Percentiles rank a stretch among this genome's conserved stretches.
phyloP scores from a whole-genome alignment of 352 stramenopile genomes.

The Thraustotheca clavata region DNA sequence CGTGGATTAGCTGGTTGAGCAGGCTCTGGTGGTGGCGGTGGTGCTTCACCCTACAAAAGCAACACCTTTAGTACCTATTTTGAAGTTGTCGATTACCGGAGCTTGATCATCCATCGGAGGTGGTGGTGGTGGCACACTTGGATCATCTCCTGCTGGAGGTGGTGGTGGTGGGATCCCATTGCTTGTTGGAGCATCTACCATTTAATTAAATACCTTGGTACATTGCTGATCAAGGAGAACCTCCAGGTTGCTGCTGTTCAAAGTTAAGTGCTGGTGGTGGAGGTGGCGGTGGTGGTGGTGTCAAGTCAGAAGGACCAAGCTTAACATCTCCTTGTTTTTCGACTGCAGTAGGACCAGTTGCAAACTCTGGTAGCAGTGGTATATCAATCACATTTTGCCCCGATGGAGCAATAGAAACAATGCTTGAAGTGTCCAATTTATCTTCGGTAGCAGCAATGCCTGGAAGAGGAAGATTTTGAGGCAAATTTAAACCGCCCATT shows the following conservation, averaged over 20 bases:
- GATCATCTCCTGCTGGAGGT: constrained; percentile 30
- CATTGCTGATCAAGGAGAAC: background rate
- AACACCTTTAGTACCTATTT: constrained; percentile 19
- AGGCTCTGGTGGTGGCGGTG: constrained; percentile 37
- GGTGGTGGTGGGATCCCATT: constrained; percentile 3
- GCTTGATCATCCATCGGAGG: constrained; percentile 20
- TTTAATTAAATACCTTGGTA: no score
- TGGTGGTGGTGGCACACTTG: constrained; percentile 14
- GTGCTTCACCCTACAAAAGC: constrained; percentile 32
- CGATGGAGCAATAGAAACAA: constrained; percentile 66
- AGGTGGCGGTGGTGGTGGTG: constrained; percentile 36
- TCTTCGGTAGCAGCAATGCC: constrained; percentile 31
- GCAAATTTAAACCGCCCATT: background rate
- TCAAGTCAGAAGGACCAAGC: constrained; percentile 56
- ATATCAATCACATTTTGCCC: constrained; percentile 65
- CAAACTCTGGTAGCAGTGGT: constrained; percentile 50
- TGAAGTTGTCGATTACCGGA: constrained; percentile 35
- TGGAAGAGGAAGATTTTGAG: background rate
- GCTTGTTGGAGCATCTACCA: no score
- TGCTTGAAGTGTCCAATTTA: constrained; percentile 22
- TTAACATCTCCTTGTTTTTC: constrained; percentile 46
- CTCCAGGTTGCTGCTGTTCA: background rate
- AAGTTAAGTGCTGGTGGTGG: constrained; percentile 11
- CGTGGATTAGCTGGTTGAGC: constrained; percentile 21
- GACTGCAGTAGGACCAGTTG: constrained; percentile 46